phyloP scores from a whole-genome alignment of 2,329 filamentous ascomycete species.

The Metarhizium sp. region DNA sequence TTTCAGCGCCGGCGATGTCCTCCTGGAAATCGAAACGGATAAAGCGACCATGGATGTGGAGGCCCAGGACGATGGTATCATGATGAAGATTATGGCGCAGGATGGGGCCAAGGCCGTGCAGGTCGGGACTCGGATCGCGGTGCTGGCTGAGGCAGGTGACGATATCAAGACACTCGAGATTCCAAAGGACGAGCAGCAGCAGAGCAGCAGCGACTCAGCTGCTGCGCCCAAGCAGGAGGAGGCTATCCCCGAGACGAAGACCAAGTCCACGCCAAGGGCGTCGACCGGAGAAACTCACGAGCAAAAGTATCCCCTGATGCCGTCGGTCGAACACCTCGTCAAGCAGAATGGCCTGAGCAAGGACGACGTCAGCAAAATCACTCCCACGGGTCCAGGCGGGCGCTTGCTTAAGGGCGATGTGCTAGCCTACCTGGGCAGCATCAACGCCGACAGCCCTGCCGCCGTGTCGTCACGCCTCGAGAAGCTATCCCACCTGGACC shows the following conservation, averaged over 20 bases:
- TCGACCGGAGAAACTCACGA: constrained; percentile 43
- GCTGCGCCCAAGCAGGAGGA: constrained; percentile 11
- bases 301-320: constrained; percentile 65
- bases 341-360: constrained; percentile 69
- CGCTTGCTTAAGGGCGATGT: constrained; percentile 93
- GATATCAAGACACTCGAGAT: constrained; percentile 67
- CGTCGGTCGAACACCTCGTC: constrained; percentile 76
- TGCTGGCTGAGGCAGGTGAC: constrained; percentile 73
- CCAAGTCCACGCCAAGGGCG: constrained; percentile 37
- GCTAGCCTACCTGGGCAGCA: constrained; percentile 75
- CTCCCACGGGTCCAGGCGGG: constrained; percentile 77
- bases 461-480: constrained; percentile 62
- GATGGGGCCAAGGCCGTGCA: constrained; percentile 69
- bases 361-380: constrained; percentile 71
- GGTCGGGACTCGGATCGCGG: constrained; percentile 73
- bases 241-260: constrained; percentile 29
- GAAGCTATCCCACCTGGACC: constrained; percentile 74
- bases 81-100: constrained; percentile 70
- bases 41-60: constrained; percentile 95
- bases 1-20: constrained; percentile 74
- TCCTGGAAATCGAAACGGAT: constrained; percentile 89
- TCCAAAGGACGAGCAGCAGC: constrained; percentile 54
- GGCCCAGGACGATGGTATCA: constrained; percentile 78
- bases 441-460: constrained; percentile 62
- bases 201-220: constrained; percentile 12